Evolutionary conservation across 148 eudicot species (phyloP).

Genomic region (Arctostaphylos glauca): DNA sequence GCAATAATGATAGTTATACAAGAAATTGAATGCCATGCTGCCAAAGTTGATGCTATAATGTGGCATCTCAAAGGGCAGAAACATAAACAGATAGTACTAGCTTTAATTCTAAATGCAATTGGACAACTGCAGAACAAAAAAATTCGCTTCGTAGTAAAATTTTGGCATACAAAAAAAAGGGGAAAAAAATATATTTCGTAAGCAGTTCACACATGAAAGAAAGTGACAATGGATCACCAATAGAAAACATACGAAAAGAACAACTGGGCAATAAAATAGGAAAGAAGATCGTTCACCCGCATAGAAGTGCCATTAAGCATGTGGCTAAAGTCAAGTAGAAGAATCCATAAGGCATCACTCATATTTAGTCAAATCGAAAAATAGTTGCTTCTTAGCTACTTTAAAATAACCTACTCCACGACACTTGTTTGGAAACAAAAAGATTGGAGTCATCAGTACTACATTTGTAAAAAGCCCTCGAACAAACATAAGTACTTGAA

Average conservation of each 20-base stretch:
- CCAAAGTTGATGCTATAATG: background rate
- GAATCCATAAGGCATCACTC: background rate
- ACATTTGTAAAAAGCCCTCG: slow-evolving; percentile 24
- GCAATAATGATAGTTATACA: background rate
- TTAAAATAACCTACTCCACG: slow-evolving; percentile 22
- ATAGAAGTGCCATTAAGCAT: background rate
- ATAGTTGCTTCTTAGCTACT: slow-evolving; percentile 13
- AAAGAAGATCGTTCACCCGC: background rate
- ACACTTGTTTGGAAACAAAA: slow-evolving; percentile 22
- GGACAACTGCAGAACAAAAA: background rate
- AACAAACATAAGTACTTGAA: slow-evolving; percentile 18
- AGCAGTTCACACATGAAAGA: background rate
- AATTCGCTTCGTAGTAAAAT: background rate
- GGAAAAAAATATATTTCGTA: background rate
- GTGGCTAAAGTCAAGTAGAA: background rate
- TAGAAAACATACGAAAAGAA: background rate
- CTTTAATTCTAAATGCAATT: background rate
- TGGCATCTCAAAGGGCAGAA: background rate
- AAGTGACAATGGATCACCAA: too few species aligned
- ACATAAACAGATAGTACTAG: background rate
- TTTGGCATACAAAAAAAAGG: background rate
- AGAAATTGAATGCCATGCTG: background rate
- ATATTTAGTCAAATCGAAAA: slow-evolving; percentile 6
- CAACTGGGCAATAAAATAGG: background rate
- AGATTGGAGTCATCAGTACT: slow-evolving; percentile 20